These are phyloP conservation scores for Phialophora chinensis DNA, from an alignment of 2,329 filamentous ascomycete genomes.

Conservation along the genomic window DNA sequence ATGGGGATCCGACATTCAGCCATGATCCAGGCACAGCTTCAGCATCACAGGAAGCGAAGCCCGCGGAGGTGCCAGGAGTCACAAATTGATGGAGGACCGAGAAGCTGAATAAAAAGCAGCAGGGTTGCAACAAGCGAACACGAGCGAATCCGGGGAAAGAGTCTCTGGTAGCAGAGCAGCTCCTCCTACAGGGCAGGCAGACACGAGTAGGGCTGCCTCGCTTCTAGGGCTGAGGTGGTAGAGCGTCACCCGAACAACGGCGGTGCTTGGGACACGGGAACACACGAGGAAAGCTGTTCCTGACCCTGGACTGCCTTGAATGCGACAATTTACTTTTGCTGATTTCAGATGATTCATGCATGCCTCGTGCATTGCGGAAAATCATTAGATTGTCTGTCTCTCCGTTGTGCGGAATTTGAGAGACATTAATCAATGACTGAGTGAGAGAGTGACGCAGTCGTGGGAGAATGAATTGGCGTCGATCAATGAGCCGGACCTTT, in stretches of 20 bases:
- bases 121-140: slow-evolving; percentile 10
- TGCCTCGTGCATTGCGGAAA: neutral
- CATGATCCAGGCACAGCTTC: neutral
- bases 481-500: neutral
- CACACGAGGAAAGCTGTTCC: neutral
- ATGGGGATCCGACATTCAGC: neutral
- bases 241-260: neutral
- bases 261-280: neutral
- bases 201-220: neutral
- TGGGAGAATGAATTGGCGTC: neutral
- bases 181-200: neutral
- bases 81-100: neutral
- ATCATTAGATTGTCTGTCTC: neutral
- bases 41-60: neutral
- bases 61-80: neutral
- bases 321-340: neutral
- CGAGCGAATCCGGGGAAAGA: slow-evolving; percentile 3
- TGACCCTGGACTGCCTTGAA: neutral
- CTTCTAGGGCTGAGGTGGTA: neutral
- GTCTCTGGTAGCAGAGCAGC: neutral
- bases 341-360: neutral
- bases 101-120: neutral
- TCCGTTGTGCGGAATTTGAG: neutral
- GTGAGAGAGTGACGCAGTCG: neutral
- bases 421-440: neutral